Conservation (phyloP, 257 asterid genomes). For the Paulownia fortunei region DNA sequence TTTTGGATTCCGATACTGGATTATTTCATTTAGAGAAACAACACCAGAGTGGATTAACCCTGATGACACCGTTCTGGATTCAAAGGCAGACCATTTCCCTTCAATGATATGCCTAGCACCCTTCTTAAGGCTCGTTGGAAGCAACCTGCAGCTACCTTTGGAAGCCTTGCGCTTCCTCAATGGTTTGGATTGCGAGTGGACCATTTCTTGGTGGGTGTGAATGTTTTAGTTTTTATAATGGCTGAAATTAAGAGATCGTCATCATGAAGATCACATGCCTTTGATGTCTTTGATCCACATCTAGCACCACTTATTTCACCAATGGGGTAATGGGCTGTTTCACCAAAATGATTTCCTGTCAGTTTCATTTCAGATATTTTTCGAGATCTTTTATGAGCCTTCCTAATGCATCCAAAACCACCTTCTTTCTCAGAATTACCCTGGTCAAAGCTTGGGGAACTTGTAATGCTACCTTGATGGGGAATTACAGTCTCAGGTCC, state of each 20-base stretch:
- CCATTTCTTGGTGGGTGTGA: constrained; percentile 45
- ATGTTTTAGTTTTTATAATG: constrained; percentile 46
- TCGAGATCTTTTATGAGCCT: constrained; percentile 54
- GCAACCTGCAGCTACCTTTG: constrained; percentile 73
- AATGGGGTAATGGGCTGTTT: not conserved
- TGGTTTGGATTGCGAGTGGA: constrained; percentile 47
- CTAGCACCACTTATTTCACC: constrained; percentile 20
- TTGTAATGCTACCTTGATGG: constrained; percentile 44
- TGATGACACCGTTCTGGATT: constrained; percentile 63
- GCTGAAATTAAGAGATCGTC: constrained; percentile 76
- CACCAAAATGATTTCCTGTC: constrained; percentile 33
- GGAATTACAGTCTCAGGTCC: constrained; percentile 43
- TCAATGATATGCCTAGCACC: constrained; percentile 58
- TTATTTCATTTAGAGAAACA: constrained; percentile 52
- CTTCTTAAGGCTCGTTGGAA: constrained; percentile 55
- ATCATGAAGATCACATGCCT: constrained; percentile 47
- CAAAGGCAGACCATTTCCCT: constrained; percentile 62
- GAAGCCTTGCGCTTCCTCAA: constrained; percentile 52
- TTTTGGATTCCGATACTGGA: constrained; percentile 61
- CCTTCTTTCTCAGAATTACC: constrained; percentile 38
- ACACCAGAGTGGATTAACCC: constrained; percentile 84
- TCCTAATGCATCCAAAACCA: constrained; percentile 33
- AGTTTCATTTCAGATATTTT: constrained; percentile 56
- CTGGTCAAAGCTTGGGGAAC: constrained; percentile 41
- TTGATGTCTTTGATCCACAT: constrained; percentile 44